phyloP scores from a whole-genome alignment of 176 grass and related monocot species.

The Oryza meyeriana region DNA sequence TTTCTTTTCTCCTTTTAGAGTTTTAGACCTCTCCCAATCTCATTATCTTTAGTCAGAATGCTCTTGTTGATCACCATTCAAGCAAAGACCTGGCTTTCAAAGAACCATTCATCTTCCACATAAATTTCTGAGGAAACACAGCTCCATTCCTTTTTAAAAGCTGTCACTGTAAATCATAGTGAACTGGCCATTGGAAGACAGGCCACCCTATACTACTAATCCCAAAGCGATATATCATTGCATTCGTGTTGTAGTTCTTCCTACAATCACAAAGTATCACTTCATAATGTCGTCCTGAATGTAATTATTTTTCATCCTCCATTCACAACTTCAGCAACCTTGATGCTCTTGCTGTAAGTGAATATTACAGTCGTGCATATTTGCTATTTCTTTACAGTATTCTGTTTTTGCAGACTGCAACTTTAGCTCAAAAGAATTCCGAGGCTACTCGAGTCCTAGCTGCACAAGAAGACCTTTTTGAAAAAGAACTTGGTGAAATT shows the following conservation, averaged over 20 bases:
- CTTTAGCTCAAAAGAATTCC: conserved; percentile 73
- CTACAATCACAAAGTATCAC: background rate
- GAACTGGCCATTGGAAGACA: background rate
- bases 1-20: background rate
- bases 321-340: background rate
- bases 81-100: background rate
- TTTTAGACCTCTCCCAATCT: background rate
- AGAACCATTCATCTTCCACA: background rate
- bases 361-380: background rate
- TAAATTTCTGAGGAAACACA: background rate
- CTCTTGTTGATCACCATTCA: background rate
- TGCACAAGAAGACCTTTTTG: conserved; percentile 55
- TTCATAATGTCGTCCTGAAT: background rate
- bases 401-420: conserved; percentile 42
- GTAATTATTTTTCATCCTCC: background rate
- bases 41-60: background rate
- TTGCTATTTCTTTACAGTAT: background rate
- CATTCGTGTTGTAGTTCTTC: background rate
- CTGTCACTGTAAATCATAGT: background rate
- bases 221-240: background rate
- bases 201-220: background rate
- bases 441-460: conserved; percentile 63
- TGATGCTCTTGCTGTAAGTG: background rate
- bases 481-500: conserved; percentile 69
- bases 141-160: background rate